A percentile compares a stretch with the other conserved stretches of the same genome.
These are phyloP conservation scores for Aspergillus awamori DNA, from an alignment of 2,329 filamentous ascomycete species.

Conservation along the genomic window DNA sequence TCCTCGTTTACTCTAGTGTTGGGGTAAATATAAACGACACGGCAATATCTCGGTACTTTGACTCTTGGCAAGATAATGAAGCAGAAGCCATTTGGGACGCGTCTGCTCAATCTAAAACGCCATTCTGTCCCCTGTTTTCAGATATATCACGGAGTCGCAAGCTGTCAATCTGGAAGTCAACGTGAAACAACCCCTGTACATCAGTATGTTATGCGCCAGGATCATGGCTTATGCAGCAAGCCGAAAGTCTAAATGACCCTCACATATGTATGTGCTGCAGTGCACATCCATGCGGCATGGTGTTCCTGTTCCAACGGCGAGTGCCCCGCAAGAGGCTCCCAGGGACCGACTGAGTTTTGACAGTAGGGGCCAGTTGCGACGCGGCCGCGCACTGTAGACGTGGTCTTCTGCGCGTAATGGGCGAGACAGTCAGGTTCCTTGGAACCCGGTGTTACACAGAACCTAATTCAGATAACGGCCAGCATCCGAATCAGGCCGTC, in stretches of 20 bases:
- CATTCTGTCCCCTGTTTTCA: constrained; percentile 2
- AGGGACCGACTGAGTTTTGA: background rate
- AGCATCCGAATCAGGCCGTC: background rate
- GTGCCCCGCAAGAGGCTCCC: background rate
- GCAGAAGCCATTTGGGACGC: background rate
- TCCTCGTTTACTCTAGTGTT: background rate
- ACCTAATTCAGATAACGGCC: background rate
- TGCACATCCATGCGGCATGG: background rate
- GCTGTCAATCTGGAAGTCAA: background rate
- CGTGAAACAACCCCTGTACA: constrained; percentile 8
- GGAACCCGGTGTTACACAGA: background rate
- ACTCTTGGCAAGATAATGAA: background rate
- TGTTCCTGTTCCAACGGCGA: background rate
- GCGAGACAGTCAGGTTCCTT: background rate
- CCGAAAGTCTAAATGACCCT: constrained; percentile 17
- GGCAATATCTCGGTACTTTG: constrained; percentile 3
- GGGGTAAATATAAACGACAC: background rate
- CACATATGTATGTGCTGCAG: constrained; percentile 1
- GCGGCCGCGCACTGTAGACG: background rate
- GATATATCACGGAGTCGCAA: background rate
- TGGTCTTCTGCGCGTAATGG: background rate
- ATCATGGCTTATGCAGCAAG: constrained; percentile 17
- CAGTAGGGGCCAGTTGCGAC: background rate
- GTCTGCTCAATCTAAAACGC: background rate
- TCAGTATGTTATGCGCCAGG: constrained; percentile 10